phyloP scores from a whole-genome alignment of 176 grass and related monocot genomes.

The Guadua angustifolia region DNA sequence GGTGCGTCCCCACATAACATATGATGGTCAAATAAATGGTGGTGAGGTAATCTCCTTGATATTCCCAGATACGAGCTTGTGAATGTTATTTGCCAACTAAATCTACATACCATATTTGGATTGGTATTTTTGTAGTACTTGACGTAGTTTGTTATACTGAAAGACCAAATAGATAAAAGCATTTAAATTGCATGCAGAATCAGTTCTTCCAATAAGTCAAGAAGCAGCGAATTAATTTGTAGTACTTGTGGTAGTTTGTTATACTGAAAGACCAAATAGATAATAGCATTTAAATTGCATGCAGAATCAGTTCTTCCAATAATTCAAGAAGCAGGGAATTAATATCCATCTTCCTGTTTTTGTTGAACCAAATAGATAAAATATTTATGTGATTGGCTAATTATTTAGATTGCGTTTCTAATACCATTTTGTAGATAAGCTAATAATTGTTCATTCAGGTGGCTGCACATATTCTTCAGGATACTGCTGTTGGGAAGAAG shows the following conservation, averaged over 20 bases:
- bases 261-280: constrained; percentile 11
- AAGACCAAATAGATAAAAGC: no score
- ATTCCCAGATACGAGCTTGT: neutral
- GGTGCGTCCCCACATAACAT: no score
- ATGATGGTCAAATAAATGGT: constrained; percentile 81
- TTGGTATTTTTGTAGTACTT: neutral
- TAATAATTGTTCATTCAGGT: constrained; percentile 59
- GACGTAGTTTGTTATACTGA: no score
- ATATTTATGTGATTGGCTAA: neutral
- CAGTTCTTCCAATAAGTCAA: no score
- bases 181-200: no score
- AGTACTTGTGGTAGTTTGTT: neutral
- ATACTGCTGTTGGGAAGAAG: no score
- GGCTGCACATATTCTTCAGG: no score
- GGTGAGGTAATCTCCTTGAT: constrained; percentile 65
- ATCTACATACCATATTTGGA: constrained; percentile 22
- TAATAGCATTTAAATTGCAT: neutral
- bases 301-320: constrained; percentile 21
- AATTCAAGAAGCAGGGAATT: constrained; percentile 8
- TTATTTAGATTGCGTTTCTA: constrained; percentile 24
- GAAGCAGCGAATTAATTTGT: no score
- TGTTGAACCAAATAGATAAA: constrained; percentile 13
- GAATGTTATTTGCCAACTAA: constrained; percentile 7
- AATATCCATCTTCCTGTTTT: neutral
- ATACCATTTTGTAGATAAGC: constrained; percentile 37